Evolutionary conservation across 1,284 basidiomycete genomes (phyloP).

Genomic region (Ustilago vetiveriae): DNA sequence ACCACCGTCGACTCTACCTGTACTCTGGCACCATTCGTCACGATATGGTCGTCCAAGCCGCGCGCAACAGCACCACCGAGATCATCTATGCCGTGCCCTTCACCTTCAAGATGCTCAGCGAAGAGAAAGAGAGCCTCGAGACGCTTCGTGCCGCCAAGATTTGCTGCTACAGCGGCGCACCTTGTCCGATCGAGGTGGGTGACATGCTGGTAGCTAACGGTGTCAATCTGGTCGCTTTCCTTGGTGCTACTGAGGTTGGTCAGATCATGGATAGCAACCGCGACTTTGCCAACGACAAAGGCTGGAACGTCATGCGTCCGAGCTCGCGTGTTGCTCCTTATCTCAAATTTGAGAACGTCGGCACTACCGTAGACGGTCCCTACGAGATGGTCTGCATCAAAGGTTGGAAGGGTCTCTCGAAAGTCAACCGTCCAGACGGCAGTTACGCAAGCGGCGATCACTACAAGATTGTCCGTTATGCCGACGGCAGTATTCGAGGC

Average conservation of each 20-base stretch:
- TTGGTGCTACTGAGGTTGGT: conserved; percentile 68
- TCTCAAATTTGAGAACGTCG: conserved; percentile 34
- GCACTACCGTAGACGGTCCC: conserved; percentile 43
- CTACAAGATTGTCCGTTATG: conserved; percentile 68
- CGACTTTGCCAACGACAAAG: conserved; percentile 72
- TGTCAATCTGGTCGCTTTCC: conserved; percentile 72
- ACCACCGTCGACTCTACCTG: conserved; percentile 24
- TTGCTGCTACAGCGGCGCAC: conserved; percentile 70
- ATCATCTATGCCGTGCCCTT: conserved; percentile 69
- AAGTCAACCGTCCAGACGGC: conserved; percentile 72
- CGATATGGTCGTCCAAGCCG: conserved; percentile 15
- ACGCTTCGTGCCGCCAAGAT: conserved; percentile 71
- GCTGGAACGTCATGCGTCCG: conserved; percentile 73
- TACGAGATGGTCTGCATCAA: conserved; percentile 73
- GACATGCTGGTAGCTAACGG: conserved; percentile 72
- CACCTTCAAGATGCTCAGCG: conserved; percentile 71
- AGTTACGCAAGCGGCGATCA: conserved; percentile 75
- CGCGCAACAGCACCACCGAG: conserved; percentile 8
- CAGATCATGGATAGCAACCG: conserved; percentile 70
- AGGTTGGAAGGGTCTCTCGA: conserved; percentile 72
- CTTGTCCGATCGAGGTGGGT: conserved; percentile 71
- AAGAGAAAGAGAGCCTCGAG: conserved; percentile 71
- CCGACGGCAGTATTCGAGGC: conserved; percentile 69
- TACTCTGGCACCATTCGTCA: conserved; percentile 28
- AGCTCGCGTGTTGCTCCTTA: conserved; percentile 27